Evolutionary conservation across 2,329 filamentous ascomycete genomes (phyloP).

Genomic region (Claviceps citrina): DNA sequence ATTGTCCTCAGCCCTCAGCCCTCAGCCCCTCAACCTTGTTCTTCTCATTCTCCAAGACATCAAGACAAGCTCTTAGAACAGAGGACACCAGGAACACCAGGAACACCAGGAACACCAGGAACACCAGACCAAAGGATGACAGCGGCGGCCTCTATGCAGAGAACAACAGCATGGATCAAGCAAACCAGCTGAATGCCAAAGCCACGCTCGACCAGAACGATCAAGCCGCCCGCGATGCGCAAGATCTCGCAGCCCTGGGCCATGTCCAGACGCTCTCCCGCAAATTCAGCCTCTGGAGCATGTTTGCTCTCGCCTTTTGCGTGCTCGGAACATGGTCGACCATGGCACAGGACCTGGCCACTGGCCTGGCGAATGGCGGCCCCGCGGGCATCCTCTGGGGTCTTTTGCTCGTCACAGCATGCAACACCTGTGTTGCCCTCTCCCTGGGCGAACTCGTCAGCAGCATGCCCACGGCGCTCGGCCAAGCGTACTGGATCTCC

Average conservation of each 20-base stretch:
- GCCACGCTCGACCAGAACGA: constrained; percentile 2
- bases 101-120: too few relatives aligned
- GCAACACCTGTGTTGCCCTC: constrained; percentile 37
- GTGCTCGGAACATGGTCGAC: constrained; percentile 44
- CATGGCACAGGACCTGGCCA: constrained; percentile 32
- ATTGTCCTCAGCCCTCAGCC: too few relatives aligned
- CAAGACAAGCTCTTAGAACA: too few relatives aligned
- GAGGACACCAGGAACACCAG: too few relatives aligned
- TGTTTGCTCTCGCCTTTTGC: constrained; percentile 41
- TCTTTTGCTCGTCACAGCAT: constrained; percentile 33
- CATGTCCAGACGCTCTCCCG: constrained; percentile 24
- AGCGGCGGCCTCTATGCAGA: neutral
- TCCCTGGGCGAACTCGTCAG: constrained; percentile 41
- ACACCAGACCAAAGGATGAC: constrained; percentile 4
- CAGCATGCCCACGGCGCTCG: constrained; percentile 43
- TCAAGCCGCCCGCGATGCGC: constrained; percentile 17
- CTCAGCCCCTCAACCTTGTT: too few relatives aligned
- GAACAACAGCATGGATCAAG: constrained; percentile 7
- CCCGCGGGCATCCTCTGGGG: constrained; percentile 41
- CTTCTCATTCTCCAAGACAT: too few relatives aligned
- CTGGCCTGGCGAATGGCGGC: constrained; percentile 38
- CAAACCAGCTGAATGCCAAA: constrained; percentile 3
- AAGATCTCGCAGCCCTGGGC: constrained; percentile 25
- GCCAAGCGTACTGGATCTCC: constrained; percentile 41
- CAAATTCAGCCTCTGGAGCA: constrained; percentile 39